Evolutionary conservation across 2,329 filamentous ascomycete genomes (phyloP), one percentile per base, ranked within the genome.

Genomic region (Emergomyces pasteurianus): DNA sequence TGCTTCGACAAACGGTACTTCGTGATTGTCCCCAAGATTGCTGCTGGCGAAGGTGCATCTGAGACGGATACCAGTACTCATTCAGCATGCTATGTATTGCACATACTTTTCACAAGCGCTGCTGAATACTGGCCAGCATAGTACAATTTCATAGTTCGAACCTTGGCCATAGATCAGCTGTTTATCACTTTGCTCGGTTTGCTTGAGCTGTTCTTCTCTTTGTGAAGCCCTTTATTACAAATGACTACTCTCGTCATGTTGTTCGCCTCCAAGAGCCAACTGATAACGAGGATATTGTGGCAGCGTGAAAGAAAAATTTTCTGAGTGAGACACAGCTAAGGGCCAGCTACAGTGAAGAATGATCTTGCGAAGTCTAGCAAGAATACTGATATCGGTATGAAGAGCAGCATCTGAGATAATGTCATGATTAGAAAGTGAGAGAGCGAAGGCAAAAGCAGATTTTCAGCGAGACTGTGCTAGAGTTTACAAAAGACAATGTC

Each of bases 161-260:
- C 38, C 23, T 60, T 38, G 26, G 26, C 10, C 3, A 14, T 8
- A 16, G 14, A 5, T 57, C 36, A 18, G 38, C 7, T 57, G 36
- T 38, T 31, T 60, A 60, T 60, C 49, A 57, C 52, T 60, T 60
- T 56, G 59, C 59, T 34, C 59, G 40, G 16, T 60, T 60, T 21
- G 59, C 59, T 46, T 57, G 59, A 52, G n/a, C 50, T n/a, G 28
- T 47, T 42, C 40, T 60, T 47, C n/a, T 21, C n/a, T 34, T 3
- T 56, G 54, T 56, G 54, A 56, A 56, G 54, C n/a, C 36, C 23
- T 56, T 43, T 2, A 7, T 43, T 43, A 56, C 54, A 28, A 12
- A 2, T 14, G 38, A 38, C 14, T 10, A 23, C 16, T 10, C 59
- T 28, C 52, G 26, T 38, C 10, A 60, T 21, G 23, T 57, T 23